Conservation (phyloP, 345 rosid species). For the Pistacia integerrima region DNA sequence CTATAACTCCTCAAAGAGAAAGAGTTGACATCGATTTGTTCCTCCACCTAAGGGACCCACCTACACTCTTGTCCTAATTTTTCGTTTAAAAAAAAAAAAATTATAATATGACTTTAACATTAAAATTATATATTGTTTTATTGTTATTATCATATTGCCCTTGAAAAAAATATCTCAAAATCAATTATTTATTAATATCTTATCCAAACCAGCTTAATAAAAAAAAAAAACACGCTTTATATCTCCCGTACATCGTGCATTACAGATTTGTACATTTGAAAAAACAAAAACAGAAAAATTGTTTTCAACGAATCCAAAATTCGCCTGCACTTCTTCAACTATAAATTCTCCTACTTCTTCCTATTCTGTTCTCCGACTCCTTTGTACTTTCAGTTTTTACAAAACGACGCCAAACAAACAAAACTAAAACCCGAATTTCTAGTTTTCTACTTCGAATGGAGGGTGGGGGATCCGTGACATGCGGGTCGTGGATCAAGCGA, state of each 20-base stretch:
- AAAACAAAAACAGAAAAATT: background rate
- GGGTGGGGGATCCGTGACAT: constrained; percentile 50
- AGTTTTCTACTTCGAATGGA: constrained; percentile 36
- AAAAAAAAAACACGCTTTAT: background rate
- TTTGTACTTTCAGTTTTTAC: background rate
- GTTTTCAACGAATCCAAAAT: background rate
- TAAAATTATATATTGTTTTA: too few species aligned
- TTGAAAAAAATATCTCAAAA: too few species aligned
- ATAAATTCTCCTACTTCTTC: background rate
- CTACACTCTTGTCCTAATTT: background rate
- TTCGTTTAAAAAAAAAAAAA: too few species aligned
- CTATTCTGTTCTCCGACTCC: background rate
- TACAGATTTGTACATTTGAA: background rate
- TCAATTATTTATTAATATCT: background rate
- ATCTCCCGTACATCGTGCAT: background rate
- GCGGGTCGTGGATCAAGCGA: constrained; percentile 94
- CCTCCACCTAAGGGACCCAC: background rate
- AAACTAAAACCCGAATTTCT: background rate
- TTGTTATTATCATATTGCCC: background rate
- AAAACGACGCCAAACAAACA: background rate
- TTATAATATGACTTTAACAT: too few species aligned
- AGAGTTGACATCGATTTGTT: background rate
- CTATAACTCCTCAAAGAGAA: background rate
- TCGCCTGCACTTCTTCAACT: background rate
- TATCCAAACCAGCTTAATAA: too few species aligned